A percentile compares a stretch with the other conserved stretches of the same genome.
Conservation (phyloP, 2,329 filamentous ascomycete species). For the Endocalyx cinctus region DNA sequence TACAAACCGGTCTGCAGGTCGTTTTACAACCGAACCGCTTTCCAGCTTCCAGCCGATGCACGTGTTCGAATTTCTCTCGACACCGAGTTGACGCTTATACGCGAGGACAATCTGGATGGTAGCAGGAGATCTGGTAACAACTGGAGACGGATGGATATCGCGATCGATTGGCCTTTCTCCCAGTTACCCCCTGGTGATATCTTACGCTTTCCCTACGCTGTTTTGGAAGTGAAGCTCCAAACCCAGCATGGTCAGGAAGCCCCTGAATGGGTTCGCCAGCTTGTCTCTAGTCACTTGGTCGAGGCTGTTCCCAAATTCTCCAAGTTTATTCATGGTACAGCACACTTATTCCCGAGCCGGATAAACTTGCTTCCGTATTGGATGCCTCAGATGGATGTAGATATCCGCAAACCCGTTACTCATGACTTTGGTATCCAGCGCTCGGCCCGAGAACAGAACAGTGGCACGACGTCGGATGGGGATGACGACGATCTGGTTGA, state of each 20-base stretch:
- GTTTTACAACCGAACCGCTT: conserved; percentile 97
- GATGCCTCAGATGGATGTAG: conserved; percentile 97
- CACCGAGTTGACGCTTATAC: conserved; percentile 90
- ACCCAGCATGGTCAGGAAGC: conserved; percentile 93
- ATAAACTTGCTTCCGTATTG: conserved; percentile 93
- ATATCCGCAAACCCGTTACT: conserved; percentile 88
- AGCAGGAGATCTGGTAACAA: conserved; percentile 72
- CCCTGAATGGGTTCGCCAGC: conserved; percentile 91
- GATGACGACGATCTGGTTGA: conserved; percentile 54
- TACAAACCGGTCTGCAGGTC: conserved; percentile 88
- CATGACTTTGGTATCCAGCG: conserved; percentile 90
- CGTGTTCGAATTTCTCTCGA: conserved; percentile 95
- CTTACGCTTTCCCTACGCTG: conserved; percentile 89
- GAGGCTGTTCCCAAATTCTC: conserved; percentile 99
- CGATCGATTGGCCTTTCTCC: conserved; percentile 89
- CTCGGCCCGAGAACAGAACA: conserved; percentile 67
- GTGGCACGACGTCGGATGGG: conserved; percentile 72
- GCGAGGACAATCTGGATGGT: conserved; percentile 92
- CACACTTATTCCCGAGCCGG: conserved; percentile 76
- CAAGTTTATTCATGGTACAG: conserved; percentile 96
- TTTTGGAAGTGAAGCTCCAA: conserved; percentile 95
- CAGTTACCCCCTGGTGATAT: conserved; percentile 83
- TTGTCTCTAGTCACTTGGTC: conserved; percentile 89
- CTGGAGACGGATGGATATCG: conserved; percentile 96
- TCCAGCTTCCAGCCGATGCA: conserved; percentile 93